Evolutionary conservation across 108 stramenopile species (phyloP).

Genomic region (Fragilariopsis cylindrus): DNA sequence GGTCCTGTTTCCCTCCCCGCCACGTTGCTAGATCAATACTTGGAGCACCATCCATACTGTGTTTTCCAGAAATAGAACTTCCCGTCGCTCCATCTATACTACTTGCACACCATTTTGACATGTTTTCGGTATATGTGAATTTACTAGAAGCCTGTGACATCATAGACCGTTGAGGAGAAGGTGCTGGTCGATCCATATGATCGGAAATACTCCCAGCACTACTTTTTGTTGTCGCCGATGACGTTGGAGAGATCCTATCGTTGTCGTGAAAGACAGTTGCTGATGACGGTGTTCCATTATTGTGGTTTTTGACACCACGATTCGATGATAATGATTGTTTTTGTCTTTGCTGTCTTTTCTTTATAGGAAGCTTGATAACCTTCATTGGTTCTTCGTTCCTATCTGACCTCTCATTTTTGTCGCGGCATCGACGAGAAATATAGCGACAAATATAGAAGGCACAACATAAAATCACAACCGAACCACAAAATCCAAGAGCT

Average conservation of each 20-base stretch:
- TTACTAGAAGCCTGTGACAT: conserved; percentile 39
- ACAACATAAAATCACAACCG: not conserved
- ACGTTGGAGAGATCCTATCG: conserved; percentile 4
- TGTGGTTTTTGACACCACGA: not conserved
- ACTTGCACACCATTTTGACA: conserved; percentile 8
- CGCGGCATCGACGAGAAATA: not conserved
- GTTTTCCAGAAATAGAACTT: conserved; percentile 21
- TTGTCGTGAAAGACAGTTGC: no score
- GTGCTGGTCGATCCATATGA: conserved; percentile 7
- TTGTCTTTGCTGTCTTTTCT: not conserved
- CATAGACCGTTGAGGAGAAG: conserved; percentile 32
- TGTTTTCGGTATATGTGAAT: conserved; percentile 37
- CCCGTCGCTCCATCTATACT: not conserved
- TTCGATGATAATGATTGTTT: not conserved
- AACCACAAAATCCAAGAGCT: not conserved
- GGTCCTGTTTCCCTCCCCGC: conserved; percentile 17
- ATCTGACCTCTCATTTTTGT: not conserved
- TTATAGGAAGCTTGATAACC: conserved; percentile 9
- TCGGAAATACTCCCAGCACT: not conserved
- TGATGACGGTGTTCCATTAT: no score
- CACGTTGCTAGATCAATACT: conserved; percentile 26
- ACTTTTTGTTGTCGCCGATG: not conserved
- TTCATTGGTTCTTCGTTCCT: conserved; percentile 14
- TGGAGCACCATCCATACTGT: conserved; percentile 12
- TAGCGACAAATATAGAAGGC: not conserved